phyloP scores from a whole-genome alignment of 2,329 filamentous ascomycete genomes.

The Septoria linicola region DNA sequence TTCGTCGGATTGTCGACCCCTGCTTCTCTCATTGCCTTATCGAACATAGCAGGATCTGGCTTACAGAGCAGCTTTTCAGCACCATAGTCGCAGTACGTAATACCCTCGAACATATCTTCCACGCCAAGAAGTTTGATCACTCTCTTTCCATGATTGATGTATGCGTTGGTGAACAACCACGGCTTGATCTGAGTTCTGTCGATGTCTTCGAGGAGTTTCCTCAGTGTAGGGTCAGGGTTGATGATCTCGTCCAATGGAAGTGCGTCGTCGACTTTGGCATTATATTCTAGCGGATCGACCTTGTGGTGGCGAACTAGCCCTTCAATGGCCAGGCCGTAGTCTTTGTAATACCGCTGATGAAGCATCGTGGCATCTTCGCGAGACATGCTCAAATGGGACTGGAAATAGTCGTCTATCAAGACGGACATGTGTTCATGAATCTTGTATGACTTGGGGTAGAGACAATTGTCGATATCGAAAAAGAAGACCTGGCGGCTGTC shows the following conservation, averaged over 20 bases:
- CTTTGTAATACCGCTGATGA: conserved; percentile 89
- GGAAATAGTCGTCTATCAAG: conserved; percentile 69
- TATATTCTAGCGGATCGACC: conserved; percentile 93
- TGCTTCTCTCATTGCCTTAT: conserved; percentile 84
- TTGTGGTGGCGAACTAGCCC: conserved; percentile 91
- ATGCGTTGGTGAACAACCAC: conserved; percentile 97
- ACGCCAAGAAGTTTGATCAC: conserved; percentile 79
- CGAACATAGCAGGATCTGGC: conserved; percentile 77
- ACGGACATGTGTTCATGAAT: conserved; percentile 87
- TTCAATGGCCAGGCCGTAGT: conserved; percentile 96
- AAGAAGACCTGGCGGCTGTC: conserved; percentile 55
- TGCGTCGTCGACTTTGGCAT: conserved; percentile 90
- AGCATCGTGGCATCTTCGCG: conserved; percentile 78
- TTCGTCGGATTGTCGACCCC: conserved; percentile 65
- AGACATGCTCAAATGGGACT: conserved; percentile 69
- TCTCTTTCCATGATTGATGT: conserved; percentile 79
- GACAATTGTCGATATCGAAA: conserved; percentile 98
- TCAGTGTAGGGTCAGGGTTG: conserved; percentile 71
- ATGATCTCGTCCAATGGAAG: conserved; percentile 83
- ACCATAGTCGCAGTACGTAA: conserved; percentile 91
- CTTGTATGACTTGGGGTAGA: conserved; percentile 75
- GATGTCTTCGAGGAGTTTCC: conserved; percentile 74
- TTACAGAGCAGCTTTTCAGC: conserved; percentile 78
- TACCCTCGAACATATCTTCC: conserved; percentile 87
- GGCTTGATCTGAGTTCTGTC: conserved; percentile 79